phyloP scores from a whole-genome alignment of 331 rosid species.

The Dryas integrifolia region DNA sequence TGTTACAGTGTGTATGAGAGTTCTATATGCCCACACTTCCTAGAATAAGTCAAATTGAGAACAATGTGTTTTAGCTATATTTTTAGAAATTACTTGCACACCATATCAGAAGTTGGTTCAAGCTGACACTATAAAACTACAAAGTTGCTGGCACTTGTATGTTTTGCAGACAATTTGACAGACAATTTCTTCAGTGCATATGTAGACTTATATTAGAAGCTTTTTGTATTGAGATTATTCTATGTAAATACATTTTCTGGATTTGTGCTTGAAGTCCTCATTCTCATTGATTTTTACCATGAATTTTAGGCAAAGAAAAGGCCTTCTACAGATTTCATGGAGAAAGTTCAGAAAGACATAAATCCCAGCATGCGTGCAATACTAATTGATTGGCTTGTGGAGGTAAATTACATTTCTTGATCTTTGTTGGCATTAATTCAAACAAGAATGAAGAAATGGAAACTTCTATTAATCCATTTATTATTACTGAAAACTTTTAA shows the following conservation, averaged over 20 bases:
- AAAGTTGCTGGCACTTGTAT: neutral
- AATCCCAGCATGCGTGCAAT: conserved; percentile 80
- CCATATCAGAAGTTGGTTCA: no score
- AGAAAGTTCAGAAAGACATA: conserved; percentile 70
- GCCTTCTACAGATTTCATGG: conserved; percentile 82
- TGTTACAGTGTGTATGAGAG: neutral
- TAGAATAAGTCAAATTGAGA: no score
- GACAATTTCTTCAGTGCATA: no score
- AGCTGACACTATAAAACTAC: neutral
- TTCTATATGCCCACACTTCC: no score
- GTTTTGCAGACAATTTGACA: neutral
- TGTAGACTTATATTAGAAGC: no score
- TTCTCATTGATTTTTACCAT: conserved; percentile 1
- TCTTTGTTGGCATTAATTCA: no score
- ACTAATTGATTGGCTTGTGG: conserved; percentile 87
- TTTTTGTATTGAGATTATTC: neutral
- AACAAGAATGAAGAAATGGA: no score
- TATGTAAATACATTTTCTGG: neutral
- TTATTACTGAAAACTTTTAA: neutral
- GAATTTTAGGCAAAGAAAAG: conserved; percentile 66
- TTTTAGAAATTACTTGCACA: no score
- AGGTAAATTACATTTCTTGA: conserved; percentile 41
- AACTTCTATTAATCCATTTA: neutral
- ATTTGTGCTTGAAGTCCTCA: neutral
- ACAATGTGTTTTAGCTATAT: no score